Conservation (phyloP, 2,329 filamentous ascomycete genomes). For the Basipetospora chlamydospora region DNA sequence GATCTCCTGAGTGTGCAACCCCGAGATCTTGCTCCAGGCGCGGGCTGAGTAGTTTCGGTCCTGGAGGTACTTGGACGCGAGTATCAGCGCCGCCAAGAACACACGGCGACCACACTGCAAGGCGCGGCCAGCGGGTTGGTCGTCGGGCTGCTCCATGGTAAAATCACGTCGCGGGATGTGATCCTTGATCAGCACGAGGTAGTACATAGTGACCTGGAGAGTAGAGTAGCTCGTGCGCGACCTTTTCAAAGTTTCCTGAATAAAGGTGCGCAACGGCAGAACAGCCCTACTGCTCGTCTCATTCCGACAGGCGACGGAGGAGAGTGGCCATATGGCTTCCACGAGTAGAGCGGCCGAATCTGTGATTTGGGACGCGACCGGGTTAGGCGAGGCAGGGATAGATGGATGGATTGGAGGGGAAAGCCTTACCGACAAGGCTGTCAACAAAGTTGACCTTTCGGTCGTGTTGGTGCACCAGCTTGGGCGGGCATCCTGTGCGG, state of each 20-base stretch:
- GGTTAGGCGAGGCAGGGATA: not conserved
- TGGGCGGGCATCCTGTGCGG: slow-evolving; percentile 40
- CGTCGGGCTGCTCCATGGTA: slow-evolving; percentile 69
- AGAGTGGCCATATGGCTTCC: slow-evolving; percentile 90
- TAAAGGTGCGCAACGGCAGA: slow-evolving; percentile 83
- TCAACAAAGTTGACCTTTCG: slow-evolving; percentile 93
- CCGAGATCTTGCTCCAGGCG: slow-evolving; percentile 98
- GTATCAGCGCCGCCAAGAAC: slow-evolving; percentile 87
- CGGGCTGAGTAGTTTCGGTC: slow-evolving; percentile 95
- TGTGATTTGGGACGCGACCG: slow-evolving; percentile 27
- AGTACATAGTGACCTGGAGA: slow-evolving; percentile 90
- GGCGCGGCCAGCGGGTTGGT: slow-evolving; percentile 57
- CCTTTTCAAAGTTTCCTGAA: slow-evolving; percentile 88
- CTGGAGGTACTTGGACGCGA: slow-evolving; percentile 95
- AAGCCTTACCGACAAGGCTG: slow-evolving; percentile 83
- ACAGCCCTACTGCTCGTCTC: slow-evolving; percentile 63
- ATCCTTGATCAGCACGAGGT: slow-evolving; percentile 84
- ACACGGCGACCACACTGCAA: slow-evolving; percentile 93
- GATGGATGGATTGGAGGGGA: slow-evolving; percentile 4
- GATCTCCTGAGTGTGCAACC: slow-evolving; percentile 84
- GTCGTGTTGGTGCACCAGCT: slow-evolving; percentile 73
- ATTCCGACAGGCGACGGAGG: slow-evolving; percentile 61
- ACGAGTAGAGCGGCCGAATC: slow-evolving; percentile 97
- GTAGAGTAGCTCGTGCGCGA: slow-evolving; percentile 97
- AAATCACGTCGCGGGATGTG: slow-evolving; percentile 75